Base-by-base conservation (phyloP, 2,329 filamentous ascomycete species). In the Fusarium anthophilum region DNA sequence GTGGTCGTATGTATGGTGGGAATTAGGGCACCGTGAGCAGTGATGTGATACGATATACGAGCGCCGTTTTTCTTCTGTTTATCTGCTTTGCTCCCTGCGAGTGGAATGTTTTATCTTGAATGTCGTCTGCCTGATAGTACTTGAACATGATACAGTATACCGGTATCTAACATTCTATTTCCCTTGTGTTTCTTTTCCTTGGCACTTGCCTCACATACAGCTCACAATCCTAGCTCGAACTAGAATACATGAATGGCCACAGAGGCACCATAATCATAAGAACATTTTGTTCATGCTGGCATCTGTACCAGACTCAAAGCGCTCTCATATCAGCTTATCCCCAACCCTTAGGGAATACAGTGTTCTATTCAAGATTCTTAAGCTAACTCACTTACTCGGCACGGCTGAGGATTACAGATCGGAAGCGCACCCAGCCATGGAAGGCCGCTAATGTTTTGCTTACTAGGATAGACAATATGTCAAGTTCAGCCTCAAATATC, bases 1-100 rank as follows among this genome's bases (percentile, higher is more conserved):
- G 74, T 22, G 75, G 74, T 30, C 74, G 73, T 50, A 80, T 81
- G 76, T 82, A 79, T 74, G 75, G 79, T 38, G 59, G 67, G 24
- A 70, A 70, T 44, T 70, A 59, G 28, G 74, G 76, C 58, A 73
- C 54, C 66, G 60, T 15, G 32, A 39, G 39, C 28, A 37, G 30
- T 43, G 38, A 60, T 65, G 50, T 37, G 58, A 54, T 55, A 70
- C 24, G 30, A 62, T 48, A 53, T 44, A 57, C 32, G 56, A 45
- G 32, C 43, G 24, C 41, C 28, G 22, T 50, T 53, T 20, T 48
- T 44, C n/a, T 41, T 38, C 61, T 47, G 45, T 67, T 28, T 47
- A 28, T 57, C 32, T 28, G 35, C 8, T 61, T 61, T 66, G 26
- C 30, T 48, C 43, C 48, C 53, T 32, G 26, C 11, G 61, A 24